A percentile compares a stretch with the other conserved stretches of the same genome.
Conservation (phyloP, 192 early-diverging fungal genomes). For the Entophlyctis helioformis region DNA sequence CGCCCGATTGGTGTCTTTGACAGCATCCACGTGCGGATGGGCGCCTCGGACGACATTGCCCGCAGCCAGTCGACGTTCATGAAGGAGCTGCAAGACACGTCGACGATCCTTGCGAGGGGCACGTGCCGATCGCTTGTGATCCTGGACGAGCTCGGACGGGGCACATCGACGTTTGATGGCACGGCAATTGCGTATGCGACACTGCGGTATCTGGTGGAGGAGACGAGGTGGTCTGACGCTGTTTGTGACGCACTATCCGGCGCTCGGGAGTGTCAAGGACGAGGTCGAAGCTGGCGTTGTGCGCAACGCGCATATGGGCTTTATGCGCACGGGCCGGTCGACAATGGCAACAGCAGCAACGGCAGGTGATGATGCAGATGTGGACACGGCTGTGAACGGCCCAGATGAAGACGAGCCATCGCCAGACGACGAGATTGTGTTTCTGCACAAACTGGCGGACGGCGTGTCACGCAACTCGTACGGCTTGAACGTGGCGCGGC, state of each 20-base stretch:
- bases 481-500: conserved; percentile 64
- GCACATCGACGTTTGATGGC: conserved; percentile 66
- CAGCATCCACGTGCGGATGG: conserved; percentile 48
- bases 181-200: conserved; percentile 62
- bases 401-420: neutral
- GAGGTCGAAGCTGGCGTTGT: conserved; percentile 4
- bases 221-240: conserved; percentile 75
- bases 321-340: conserved; percentile 21
- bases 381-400: neutral
- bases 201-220: conserved; percentile 42
- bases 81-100: conserved; percentile 35
- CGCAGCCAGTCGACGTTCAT: conserved; percentile 63
- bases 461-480: conserved; percentile 56
- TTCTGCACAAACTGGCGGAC: conserved; percentile 54
- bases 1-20: conserved; percentile 54
- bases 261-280: conserved; percentile 8
- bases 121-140: conserved; percentile 48
- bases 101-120: conserved; percentile 15
- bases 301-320: conserved; percentile 25
- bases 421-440: conserved; percentile 12
- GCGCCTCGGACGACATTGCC: conserved; percentile 53
- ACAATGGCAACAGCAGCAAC: neutral
- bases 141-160: conserved; percentile 70
- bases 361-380: neutral
- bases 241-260: conserved; percentile 72